These are phyloP conservation scores for Hypoxylon intermedium DNA, from an alignment of 495 filamentous ascomycete genomes.

Conservation along the genomic window DNA sequence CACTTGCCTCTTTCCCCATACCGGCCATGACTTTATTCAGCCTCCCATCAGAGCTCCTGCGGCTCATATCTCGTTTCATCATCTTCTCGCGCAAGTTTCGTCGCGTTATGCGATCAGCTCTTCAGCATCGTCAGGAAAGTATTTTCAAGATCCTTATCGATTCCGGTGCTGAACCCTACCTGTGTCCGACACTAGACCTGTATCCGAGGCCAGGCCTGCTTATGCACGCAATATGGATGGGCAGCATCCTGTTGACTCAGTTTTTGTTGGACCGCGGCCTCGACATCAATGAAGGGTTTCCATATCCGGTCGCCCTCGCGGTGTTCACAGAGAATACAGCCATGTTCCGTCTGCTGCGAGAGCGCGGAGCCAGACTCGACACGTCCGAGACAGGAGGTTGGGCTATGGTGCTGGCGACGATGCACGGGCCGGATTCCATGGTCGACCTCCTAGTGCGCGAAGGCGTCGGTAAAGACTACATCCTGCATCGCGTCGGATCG, in stretches of 20 bases:
- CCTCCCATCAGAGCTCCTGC: not conserved
- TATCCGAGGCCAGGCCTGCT: conserved; percentile 1
- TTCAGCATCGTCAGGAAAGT: not conserved
- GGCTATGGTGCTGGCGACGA: conserved; percentile 28
- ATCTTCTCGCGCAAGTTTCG: conserved; percentile 1
- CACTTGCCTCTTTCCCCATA: not conserved
- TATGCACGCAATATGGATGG: not conserved
- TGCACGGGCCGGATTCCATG: conserved; percentile 24
- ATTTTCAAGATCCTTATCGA: conserved; percentile 8
- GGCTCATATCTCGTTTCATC: not conserved
- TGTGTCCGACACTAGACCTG: no score
- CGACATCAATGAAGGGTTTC: conserved; percentile 12
- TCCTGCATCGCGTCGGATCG: not conserved
- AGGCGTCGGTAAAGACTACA: conserved; percentile 12
- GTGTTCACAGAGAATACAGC: conserved; percentile 5
- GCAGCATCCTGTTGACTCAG: not conserved
- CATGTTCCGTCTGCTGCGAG: conserved; percentile 19
- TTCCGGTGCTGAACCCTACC: conserved; percentile 10
- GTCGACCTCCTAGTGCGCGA: conserved; percentile 21
- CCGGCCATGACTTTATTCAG: conserved; percentile 4
- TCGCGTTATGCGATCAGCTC: conserved; percentile 3
- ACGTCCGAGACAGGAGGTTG: conserved; percentile 30
- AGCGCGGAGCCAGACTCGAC: conserved; percentile 23
- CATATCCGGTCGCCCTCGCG: conserved; percentile 11
- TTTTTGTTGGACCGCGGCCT: conserved; percentile 12